These are phyloP conservation scores for Mycena albidolilacea DNA, from an alignment of 768 basidiomycete species.

Conservation along the genomic window DNA sequence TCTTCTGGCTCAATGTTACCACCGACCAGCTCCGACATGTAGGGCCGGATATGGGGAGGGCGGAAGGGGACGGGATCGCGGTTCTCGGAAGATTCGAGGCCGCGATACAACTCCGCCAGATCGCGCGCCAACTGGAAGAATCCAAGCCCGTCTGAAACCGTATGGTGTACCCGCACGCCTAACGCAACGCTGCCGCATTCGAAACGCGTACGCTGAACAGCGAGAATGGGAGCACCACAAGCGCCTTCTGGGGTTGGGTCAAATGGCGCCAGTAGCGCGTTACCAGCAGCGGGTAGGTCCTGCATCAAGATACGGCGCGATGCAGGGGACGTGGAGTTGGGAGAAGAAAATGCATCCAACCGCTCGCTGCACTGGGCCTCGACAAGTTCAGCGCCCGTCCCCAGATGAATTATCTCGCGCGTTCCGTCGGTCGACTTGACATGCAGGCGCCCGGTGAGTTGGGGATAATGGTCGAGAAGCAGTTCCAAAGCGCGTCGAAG, in stretches of 20 bases:
- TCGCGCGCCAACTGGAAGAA: conserved; percentile 40
- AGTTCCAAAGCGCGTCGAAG: conserved; percentile 34
- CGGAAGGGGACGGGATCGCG: not conserved
- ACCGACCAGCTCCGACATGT: conserved; percentile 33
- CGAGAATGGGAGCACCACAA: conserved; percentile 28
- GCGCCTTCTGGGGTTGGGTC: conserved; percentile 29
- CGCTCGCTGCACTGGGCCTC: conserved; percentile 35
- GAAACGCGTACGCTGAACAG: conserved; percentile 42
- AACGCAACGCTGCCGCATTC: conserved; percentile 40
- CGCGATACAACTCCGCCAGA: conserved; percentile 40
- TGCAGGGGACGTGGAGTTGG: not conserved
- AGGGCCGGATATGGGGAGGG: conserved; percentile 38
- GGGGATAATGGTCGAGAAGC: conserved; percentile 40
- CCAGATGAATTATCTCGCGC: conserved; percentile 26
- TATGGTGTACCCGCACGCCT: conserved; percentile 38
- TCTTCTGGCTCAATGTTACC: conserved; percentile 31
- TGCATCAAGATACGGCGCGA: conserved; percentile 23
- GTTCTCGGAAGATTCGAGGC: conserved; percentile 6
- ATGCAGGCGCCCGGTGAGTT: conserved; percentile 37
- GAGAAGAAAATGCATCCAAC: conserved; percentile 36
- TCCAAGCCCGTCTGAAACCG: conserved; percentile 36
- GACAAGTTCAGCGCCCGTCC: conserved; percentile 38
- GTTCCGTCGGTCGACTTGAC: conserved; percentile 16
- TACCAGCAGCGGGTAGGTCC: conserved; percentile 37
- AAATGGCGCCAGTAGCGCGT: conserved; percentile 38